Evolutionary conservation across 2,329 filamentous ascomycete species (phyloP), one percentile per base, ranked within the genome.

Genomic region (Epichloe festucae): DNA sequence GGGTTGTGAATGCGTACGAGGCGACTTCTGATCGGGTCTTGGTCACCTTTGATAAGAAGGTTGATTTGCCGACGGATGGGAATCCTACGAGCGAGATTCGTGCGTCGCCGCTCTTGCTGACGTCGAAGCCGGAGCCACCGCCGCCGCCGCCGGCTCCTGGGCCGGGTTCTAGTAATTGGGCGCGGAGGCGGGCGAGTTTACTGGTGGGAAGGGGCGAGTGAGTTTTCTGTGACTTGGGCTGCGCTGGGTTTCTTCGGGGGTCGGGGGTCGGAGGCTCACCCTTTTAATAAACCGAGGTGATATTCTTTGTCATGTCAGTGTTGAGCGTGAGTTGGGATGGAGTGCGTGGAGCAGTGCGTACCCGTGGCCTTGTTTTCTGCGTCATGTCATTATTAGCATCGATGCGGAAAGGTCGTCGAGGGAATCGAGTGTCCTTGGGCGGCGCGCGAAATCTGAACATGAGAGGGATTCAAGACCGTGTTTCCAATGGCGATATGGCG

Each of bases 71-170:
- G 49, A 98, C 93, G 0, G 94, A 98, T 0, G 94, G 93, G 62
- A 98, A 98, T n/a, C 93, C 93, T 50, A 98, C 94, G 2, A 98
- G 81, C 2, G 94, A 89, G 70, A 98, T 97, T 63, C 93, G 83
- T 14, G 93, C 93, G 74, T 98, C 93, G 56, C 93, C 93, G 58
- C 85, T 91, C 71, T 98, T 98, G 67, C 86, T 93, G 42, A 98
- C 93, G 64, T 91, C 87, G 67, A 94, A 98, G 10, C 93, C 93
- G 3, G 85, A 72, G 23, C 93, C 91, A 15, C 82, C 86, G 11
- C 87, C 85, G 15, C 81, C 85, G 15, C 81, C 78, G 38, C 89
- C 87, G 10, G 87, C 75, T 41, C 90, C 90, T 3, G 86, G 84
- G 1, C 79, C 84, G 44, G 93, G 93, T 64, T 98, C 93, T 39